A percentile compares a stretch with the other conserved stretches of the same genome.
Conservation (phyloP, 352 stramenopile species). For the Globisporangium acanthophoron region DNA sequence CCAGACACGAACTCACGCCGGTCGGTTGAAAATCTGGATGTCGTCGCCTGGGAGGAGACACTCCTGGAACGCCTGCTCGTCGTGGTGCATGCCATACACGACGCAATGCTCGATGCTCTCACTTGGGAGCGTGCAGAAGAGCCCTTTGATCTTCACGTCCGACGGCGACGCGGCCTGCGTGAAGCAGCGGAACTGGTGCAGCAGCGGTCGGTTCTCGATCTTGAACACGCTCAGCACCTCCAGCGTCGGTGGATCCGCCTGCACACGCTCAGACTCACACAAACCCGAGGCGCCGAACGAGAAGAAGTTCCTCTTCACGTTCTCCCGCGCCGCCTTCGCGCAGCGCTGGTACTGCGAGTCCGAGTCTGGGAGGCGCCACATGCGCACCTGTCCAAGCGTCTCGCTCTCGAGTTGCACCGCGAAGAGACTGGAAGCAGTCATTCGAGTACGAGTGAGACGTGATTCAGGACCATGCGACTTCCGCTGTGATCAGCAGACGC, state of each 20-base stretch:
- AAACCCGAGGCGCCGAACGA: neutral
- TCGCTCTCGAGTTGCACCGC: conserved; percentile 57
- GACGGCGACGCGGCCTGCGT: conserved; percentile 13
- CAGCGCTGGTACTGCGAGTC: conserved; percentile 60
- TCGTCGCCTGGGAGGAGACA: conserved; percentile 6
- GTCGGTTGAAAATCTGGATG: conserved; percentile 30
- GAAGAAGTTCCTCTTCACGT: conserved; percentile 58
- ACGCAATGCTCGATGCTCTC: conserved; percentile 53
- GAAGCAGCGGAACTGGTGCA: conserved; percentile 54
- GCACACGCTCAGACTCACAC: neutral
- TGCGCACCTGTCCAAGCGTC: conserved; percentile 40
- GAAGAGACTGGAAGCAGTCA: conserved; percentile 33
- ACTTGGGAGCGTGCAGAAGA: conserved; percentile 61
- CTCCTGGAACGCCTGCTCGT: conserved; percentile 6
- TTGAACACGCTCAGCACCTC: conserved; percentile 80
- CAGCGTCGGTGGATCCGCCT: conserved; percentile 12
- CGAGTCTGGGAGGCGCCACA: conserved; percentile 35
- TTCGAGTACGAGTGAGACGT: neutral
- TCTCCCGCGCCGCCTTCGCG: conserved; percentile 60
- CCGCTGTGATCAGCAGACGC: neutral
- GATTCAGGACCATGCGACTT: neutral
- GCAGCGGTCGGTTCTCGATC: conserved; percentile 60
- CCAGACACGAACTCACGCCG: conserved; percentile 12
- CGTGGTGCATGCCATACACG: conserved; percentile 51
- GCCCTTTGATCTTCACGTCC: conserved; percentile 61